Evolutionary conservation across 2,329 filamentous ascomycete species (phyloP).

Genomic region (Colletotrichum musicola): DNA sequence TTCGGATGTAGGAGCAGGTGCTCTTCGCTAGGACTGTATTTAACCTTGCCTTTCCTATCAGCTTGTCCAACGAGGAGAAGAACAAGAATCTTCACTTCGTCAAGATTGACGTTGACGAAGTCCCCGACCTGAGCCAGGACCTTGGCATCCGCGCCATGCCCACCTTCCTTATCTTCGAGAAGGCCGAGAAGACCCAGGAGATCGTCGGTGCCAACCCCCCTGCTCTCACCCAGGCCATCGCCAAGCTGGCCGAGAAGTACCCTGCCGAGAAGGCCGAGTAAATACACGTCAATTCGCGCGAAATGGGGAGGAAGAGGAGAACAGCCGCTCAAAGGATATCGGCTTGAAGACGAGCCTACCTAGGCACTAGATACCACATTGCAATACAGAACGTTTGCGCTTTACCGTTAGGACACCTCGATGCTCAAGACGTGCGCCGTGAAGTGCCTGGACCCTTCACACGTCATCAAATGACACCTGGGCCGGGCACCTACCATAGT

Average conservation of each 20-base stretch:
- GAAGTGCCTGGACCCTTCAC: too few species aligned
- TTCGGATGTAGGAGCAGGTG: too few species aligned
- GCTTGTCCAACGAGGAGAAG: constrained; percentile 54
- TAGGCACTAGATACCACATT: constrained; percentile 22
- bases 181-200: constrained; percentile 78
- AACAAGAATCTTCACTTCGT: constrained; percentile 77
- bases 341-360: not conserved
- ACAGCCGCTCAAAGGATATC: not conserved
- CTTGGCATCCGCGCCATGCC: constrained; percentile 92
- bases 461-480: too few species aligned
- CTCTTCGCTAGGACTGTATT: too few species aligned
- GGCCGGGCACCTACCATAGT: too few species aligned
- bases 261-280: not conserved
- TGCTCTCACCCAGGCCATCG: constrained; percentile 67
- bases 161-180: constrained; percentile 88
- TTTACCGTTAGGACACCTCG: not conserved
- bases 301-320: not conserved
- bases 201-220: constrained; percentile 85
- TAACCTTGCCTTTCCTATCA: not conserved
- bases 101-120: constrained; percentile 92
- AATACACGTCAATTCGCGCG: not conserved
- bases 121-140: constrained; percentile 80
- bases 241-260: constrained; percentile 40
- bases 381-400: not conserved
- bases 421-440: not conserved